A percentile compares a stretch with the other conserved stretches of the same genome.
These are phyloP conservation scores for Hanseniaspora lachancei DNA, from an alignment of 805 yeast genomes.

Conservation along the genomic window DNA sequence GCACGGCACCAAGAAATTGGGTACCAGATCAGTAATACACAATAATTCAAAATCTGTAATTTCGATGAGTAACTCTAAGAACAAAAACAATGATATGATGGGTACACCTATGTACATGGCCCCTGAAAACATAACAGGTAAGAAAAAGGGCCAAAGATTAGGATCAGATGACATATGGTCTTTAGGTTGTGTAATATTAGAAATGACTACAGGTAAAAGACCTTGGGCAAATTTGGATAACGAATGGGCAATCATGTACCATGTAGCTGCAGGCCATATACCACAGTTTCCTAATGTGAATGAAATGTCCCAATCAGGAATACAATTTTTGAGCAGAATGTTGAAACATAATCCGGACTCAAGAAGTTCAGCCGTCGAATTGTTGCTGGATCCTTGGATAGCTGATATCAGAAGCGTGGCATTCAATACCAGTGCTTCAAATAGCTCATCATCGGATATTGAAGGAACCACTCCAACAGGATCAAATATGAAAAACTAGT, in stretches of 20 bases:
- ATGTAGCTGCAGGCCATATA: slow-evolving; percentile 86
- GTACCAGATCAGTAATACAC: slow-evolving; percentile 20
- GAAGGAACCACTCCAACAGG: slow-evolving; percentile 5
- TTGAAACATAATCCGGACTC: slow-evolving; percentile 69
- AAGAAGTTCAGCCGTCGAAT: slow-evolving; percentile 73
- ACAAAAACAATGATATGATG: slow-evolving; percentile 32
- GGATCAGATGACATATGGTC: slow-evolving; percentile 79
- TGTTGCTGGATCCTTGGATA: slow-evolving; percentile 84
- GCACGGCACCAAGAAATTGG: slow-evolving; percentile 32
- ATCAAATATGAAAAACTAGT: background rate
- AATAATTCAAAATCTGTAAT: slow-evolving; percentile 15
- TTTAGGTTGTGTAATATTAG: slow-evolving; percentile 85
- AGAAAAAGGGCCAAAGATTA: slow-evolving; percentile 30
- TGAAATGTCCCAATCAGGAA: slow-evolving; percentile 66
- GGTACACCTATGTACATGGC: slow-evolving; percentile 99
- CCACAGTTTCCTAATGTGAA: slow-evolving; percentile 74
- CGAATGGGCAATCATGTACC: slow-evolving; percentile 98
- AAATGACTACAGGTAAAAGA: slow-evolving; percentile 90
- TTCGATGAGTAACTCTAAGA: slow-evolving; percentile 15
- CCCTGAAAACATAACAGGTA: slow-evolving; percentile 86
- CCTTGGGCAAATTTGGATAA: slow-evolving; percentile 96
- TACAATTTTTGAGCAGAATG: slow-evolving; percentile 56
- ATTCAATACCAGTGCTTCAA: slow-evolving; percentile 34
- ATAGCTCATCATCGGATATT: slow-evolving; percentile 16
- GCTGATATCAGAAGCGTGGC: slow-evolving; percentile 56